phyloP scores from a whole-genome alignment of 2,329 filamentous ascomycete species.

The Fusarium chuoi region DNA sequence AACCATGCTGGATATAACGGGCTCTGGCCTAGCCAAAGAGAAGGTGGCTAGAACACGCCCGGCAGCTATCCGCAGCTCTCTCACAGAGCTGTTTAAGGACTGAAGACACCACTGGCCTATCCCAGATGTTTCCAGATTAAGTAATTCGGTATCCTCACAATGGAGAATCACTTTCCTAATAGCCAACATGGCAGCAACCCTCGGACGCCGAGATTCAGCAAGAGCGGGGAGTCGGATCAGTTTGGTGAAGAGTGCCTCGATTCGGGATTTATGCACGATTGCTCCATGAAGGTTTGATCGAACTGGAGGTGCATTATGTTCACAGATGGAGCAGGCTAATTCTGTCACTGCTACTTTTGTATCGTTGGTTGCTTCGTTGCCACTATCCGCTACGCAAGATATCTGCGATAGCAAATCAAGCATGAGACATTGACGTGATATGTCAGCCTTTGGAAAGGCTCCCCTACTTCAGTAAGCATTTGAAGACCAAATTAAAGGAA shows the following conservation, averaged over 20 bases:
- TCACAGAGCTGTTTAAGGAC: constrained; percentile 82
- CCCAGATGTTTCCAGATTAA: constrained; percentile 74
- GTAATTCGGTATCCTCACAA: constrained; percentile 64
- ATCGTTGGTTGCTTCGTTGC: neutral
- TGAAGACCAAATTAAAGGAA: neutral
- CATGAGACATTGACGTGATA: constrained; percentile 61
- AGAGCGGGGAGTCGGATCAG: constrained; percentile 60
- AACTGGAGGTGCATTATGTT: constrained; percentile 13
- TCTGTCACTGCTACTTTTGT: neutral
- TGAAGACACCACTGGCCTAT: constrained; percentile 85
- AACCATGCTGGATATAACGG: constrained; percentile 11
- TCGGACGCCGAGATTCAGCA: constrained; percentile 65
- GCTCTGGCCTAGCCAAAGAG: constrained; percentile 53
- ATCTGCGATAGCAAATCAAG: constrained; percentile 67
- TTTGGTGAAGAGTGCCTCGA: constrained; percentile 57
- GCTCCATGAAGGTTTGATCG: constrained; percentile 6
- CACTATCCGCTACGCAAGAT: constrained; percentile 42
- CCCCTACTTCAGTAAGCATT: constrained; percentile 46
- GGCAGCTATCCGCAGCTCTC: constrained; percentile 86
- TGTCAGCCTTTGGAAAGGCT: constrained; percentile 58
- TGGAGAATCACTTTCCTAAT: constrained; percentile 77
- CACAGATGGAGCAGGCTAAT: constrained; percentile 43
- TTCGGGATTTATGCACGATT: constrained; percentile 47
- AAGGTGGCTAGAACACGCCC: constrained; percentile 76
- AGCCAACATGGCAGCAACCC: constrained; percentile 77